Base-by-base conservation (phyloP, 768 basidiomycete species). In the Rhizopogon sp. region DNA sequence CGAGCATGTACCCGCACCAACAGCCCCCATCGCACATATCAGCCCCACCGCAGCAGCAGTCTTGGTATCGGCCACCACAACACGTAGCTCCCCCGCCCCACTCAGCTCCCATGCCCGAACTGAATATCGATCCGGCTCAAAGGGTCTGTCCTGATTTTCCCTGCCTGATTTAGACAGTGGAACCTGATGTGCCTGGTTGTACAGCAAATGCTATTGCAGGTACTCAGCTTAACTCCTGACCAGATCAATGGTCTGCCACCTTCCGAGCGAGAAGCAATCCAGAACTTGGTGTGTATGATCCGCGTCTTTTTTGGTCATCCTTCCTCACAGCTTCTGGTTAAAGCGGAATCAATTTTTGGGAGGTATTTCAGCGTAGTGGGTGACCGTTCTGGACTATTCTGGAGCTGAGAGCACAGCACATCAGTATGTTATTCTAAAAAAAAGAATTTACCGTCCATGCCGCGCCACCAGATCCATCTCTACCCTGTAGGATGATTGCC, bases 151-250 rank as follows among this genome's bases (percentile, higher is more conserved):
- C 17, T 6, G 39, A 31, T 55, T 47, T 44, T 42, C 45, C 69
- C 72, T 53, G 58, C 35, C 53, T 39, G 53, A 52, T 33, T 22
- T 47, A 39, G 17, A 39, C 5, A 25, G 45, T 56, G 42, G 29
- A 56, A 52, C 60, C 59, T 70, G 53, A 63, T 47, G 33, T 50
- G 49, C 49, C 22, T 25, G 47, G n/a, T 40, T 47, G 39, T 50
- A 50, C 61, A 89, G 90, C 79, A 81, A 35, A 89, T 96, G 85
- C 67, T 97, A 52, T 79, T 92, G 70, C 93, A 94, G 73, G 93
- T 98, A 0, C 73, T 98, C 33, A 81, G 77, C 57, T 69, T 98
- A 65, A 87, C 88, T 1, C 84, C 77, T 44, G 92, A 90, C 43
- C 93, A 96, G 68, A 89, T 98, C 58, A 85, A 84, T 45, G 81